These are phyloP conservation scores for Cyclotella cryptica DNA, from an alignment of 108 stramenopile species.

Conservation along the genomic window DNA sequence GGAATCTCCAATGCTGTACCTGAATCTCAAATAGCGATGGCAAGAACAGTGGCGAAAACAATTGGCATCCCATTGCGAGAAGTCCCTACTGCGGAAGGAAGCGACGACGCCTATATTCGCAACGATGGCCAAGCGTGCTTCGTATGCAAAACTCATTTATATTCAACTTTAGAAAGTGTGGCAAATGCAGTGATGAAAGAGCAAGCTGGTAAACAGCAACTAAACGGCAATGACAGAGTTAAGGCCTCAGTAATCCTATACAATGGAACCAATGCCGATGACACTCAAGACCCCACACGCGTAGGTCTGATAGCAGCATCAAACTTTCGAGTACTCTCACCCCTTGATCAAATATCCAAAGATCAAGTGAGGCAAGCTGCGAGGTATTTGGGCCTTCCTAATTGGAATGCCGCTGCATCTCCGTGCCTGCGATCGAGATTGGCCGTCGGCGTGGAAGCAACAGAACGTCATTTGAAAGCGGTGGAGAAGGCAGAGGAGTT, in stretches of 20 bases:
- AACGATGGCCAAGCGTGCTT: constrained; percentile 93
- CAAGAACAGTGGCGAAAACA: constrained; percentile 67
- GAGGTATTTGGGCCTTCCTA: constrained; percentile 80
- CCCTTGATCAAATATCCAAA: constrained; percentile 79
- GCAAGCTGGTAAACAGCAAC: constrained; percentile 28
- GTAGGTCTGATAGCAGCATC: constrained; percentile 80
- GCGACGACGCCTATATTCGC: constrained; percentile 75
- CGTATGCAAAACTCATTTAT: constrained; percentile 96
- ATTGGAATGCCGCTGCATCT: constrained; percentile 93
- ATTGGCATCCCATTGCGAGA: constrained; percentile 77
- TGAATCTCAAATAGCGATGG: constrained; percentile 70
- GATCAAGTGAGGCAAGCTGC: constrained; percentile 73
- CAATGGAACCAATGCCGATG: constrained; percentile 96
- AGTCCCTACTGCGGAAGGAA: constrained; percentile 81
- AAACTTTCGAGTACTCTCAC: constrained; percentile 80
- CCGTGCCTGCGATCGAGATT: constrained; percentile 92
- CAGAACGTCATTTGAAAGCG: constrained; percentile 67
- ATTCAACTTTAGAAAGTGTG: constrained; percentile 76
- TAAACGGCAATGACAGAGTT: neutral
- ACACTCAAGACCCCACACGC: constrained; percentile 86
- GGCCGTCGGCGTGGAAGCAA: constrained; percentile 90
- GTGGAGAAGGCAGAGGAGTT: constrained; percentile 77
- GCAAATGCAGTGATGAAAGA: constrained; percentile 52
- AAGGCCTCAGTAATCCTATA: constrained; percentile 63
- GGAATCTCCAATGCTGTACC: constrained; percentile 90